phyloP scores from a whole-genome alignment of 192 early-diverging fungal species.

The Funneliformis geosporum region DNA sequence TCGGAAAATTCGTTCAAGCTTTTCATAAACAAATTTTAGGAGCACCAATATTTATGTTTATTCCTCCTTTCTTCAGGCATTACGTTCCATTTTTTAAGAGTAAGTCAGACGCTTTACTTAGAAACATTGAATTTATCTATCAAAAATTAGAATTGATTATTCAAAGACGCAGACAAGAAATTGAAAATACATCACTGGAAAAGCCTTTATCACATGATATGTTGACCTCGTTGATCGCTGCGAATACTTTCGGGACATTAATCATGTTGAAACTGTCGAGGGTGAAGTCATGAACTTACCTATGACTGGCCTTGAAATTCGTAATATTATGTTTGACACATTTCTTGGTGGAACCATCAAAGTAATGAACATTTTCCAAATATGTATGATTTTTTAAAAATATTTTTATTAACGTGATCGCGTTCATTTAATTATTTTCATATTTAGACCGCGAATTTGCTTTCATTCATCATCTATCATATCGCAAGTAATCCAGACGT shows the following conservation, averaged over 20 bases:
- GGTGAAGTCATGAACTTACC: no score
- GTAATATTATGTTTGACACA: no score
- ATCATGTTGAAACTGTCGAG: no score
- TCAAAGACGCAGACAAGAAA: neutral
- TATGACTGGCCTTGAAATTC: no score
- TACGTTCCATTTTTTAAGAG: neutral
- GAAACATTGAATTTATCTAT: neutral
- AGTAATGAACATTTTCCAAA: neutral
- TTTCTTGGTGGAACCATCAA: no score
- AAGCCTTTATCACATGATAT: no score
- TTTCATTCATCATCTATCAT: conserved; percentile 12
- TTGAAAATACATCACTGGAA: no score
- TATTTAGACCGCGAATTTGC: neutral
- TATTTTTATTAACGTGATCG: no score
- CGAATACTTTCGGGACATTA: no score
- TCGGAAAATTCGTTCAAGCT: neutral
- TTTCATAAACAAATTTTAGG: neutral
- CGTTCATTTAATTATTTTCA: no score
- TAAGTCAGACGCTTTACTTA: neutral
- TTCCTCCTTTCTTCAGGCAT: neutral
- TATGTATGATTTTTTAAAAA: neutral
- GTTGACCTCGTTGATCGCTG: no score
- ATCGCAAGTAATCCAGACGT: neutral
- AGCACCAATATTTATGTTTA: neutral
- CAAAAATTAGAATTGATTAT: neutral